A percentile compares a stretch with the other conserved stretches of the same genome.
These are phyloP conservation scores for Colletotrichum kahawae DNA, from an alignment of 2,329 filamentous ascomycete genomes.

Conservation along the genomic window DNA sequence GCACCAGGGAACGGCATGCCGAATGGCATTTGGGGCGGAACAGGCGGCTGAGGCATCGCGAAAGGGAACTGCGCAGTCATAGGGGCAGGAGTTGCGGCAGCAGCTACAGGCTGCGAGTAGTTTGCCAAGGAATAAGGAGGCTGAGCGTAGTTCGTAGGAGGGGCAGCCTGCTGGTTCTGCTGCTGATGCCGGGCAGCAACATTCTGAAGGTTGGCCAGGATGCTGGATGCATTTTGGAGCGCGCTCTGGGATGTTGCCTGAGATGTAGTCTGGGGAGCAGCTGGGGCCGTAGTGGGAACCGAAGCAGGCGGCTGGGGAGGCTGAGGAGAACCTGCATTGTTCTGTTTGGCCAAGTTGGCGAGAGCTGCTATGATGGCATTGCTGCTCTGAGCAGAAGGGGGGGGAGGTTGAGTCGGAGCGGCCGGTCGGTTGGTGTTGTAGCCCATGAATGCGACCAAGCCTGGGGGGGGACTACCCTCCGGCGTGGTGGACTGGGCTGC, in stretches of 20 bases:
- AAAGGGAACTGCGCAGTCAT: constrained; percentile 41
- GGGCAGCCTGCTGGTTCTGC: neutral
- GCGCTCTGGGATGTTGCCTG: constrained; percentile 30
- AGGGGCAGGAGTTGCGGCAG: constrained; percentile 35
- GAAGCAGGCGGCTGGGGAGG: constrained; percentile 25
- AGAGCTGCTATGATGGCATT: constrained; percentile 78
- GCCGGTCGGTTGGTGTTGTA: constrained; percentile 25
- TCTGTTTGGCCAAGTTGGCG: constrained; percentile 81
- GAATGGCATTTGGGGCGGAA: constrained; percentile 26
- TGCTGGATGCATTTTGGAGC: neutral
- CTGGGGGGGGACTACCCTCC: constrained; percentile 62
- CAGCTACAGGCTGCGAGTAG: constrained; percentile 64
- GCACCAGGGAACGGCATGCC: constrained; percentile 33
- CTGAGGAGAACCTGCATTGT: constrained; percentile 50
- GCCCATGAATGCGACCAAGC: constrained; percentile 44
- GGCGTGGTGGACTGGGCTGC: constrained; percentile 75
- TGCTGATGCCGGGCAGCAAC: neutral
- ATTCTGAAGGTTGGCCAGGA: constrained; percentile 9
- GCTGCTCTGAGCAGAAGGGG: constrained; percentile 47
- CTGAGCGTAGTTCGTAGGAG: neutral
- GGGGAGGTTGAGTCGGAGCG: constrained; percentile 40
- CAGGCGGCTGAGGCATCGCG: constrained; percentile 36
- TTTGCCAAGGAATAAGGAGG: constrained; percentile 24
- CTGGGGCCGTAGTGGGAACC: constrained; percentile 10
- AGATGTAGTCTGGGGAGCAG: constrained; percentile 22